These are phyloP conservation scores for Umbellularia californica DNA, from an alignment of 164 flowering plant species.

Conservation along the genomic window DNA sequence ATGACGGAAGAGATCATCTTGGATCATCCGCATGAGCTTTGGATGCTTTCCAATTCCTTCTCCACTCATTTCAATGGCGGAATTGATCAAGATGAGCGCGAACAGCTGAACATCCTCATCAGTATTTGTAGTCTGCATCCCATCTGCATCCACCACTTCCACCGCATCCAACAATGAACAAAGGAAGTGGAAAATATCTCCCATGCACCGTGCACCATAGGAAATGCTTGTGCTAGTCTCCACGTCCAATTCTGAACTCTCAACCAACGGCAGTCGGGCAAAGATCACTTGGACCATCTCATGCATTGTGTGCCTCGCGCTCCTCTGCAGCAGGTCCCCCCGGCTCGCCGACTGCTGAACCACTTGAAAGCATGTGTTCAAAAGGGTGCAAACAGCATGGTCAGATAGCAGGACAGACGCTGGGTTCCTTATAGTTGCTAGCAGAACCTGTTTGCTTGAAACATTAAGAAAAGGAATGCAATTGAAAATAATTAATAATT, in stretches of 20 bases:
- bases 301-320: conserved; percentile 68
- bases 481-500: too few relatives aligned
- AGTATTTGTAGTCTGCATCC: conserved; percentile 27
- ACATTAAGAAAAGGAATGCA: too few relatives aligned
- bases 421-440: conserved; percentile 43
- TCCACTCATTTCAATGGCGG: conserved; percentile 76
- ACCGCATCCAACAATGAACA: conserved; percentile 74
- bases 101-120: conserved; percentile 84
- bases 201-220: conserved; percentile 56
- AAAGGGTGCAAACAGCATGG: conserved; percentile 60
- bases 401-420: conserved; percentile 57
- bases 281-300: conserved; percentile 64
- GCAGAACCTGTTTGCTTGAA: conserved; percentile 32
- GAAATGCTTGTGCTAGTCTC: conserved; percentile 13
- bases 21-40: conserved; percentile 65
- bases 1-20: conserved; percentile 77
- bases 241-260: conserved; percentile 40
- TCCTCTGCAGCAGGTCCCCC: conserved; percentile 72
- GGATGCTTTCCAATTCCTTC: conserved; percentile 65
- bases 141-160: conserved; percentile 50
- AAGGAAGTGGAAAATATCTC: conserved; percentile 75
- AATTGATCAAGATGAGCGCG: conserved; percentile 68
- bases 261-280: conserved; percentile 52
- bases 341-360: conserved; percentile 59
- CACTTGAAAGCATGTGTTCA: conserved; percentile 72